phyloP scores from a whole-genome alignment of 148 eudicot species.

The Rheum nobile region DNA sequence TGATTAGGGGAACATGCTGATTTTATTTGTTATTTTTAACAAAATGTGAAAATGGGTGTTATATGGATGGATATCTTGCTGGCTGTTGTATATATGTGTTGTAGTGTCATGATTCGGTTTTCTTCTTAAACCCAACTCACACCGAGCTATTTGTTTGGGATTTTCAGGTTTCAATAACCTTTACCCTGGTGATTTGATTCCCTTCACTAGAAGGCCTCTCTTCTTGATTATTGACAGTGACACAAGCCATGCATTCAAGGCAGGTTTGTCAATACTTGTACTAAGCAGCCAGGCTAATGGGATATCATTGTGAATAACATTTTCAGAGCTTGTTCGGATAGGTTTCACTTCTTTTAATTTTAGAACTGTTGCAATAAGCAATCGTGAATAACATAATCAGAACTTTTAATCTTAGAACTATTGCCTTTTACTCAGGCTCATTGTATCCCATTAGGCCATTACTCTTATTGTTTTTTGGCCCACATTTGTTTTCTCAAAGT shows the following conservation, averaged over 20 bases:
- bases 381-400: background rate
- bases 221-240: slow-evolving; percentile 92
- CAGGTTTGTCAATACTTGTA: slow-evolving; percentile 90
- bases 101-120: background rate
- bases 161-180: slow-evolving; percentile 77
- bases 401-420: background rate
- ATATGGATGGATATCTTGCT: background rate
- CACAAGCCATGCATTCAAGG: slow-evolving; percentile 99
- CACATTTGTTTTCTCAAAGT: background rate
- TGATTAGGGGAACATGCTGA: background rate
- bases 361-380: background rate
- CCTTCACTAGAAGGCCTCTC: slow-evolving; percentile 82
- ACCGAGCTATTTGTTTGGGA: slow-evolving; percentile 1
- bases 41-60: background rate
- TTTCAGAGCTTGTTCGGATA: background rate
- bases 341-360: background rate
- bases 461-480: background rate
- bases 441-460: background rate
- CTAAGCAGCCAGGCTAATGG: background rate
- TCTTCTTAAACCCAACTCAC: background rate
- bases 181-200: slow-evolving; percentile 84
- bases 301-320: background rate
- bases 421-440: background rate
- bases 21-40: background rate
- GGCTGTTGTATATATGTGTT: background rate